phyloP scores from a whole-genome alignment of 1,284 basidiomycete genomes.

The Meira miltonrushii region DNA sequence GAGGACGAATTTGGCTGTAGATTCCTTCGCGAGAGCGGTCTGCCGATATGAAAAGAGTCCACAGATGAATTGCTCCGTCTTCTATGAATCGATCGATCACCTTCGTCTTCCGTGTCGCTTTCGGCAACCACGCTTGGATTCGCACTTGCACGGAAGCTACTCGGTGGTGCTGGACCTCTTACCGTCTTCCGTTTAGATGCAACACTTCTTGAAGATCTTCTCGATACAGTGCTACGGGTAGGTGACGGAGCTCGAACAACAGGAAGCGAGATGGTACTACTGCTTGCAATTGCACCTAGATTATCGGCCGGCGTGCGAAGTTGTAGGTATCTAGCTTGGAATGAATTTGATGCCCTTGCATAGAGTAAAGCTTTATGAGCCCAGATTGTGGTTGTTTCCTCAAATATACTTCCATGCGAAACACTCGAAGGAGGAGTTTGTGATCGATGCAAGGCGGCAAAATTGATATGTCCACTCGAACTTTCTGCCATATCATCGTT shows the following conservation, averaged over 20 bases:
- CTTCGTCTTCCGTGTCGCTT: constrained; percentile 37
- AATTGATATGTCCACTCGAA: not conserved
- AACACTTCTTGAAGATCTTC: not conserved
- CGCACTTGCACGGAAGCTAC: constrained; percentile 2
- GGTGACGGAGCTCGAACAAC: constrained; percentile 13
- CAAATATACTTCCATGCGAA: not conserved
- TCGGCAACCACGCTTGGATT: constrained; percentile 9
- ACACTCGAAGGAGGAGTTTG: not conserved
- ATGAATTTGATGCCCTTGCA: constrained; percentile 64
- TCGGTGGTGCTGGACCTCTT: constrained; percentile 13
- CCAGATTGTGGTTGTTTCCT: not conserved
- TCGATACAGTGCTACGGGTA: constrained; percentile 5
- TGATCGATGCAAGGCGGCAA: not conserved
- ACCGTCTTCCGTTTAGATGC: not conserved
- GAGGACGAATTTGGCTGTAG: constrained; percentile 1
- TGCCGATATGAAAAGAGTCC: not conserved
- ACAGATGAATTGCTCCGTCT: constrained; percentile 3
- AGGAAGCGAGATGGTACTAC: constrained; percentile 32
- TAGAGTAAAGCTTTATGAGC: constrained; percentile 76
- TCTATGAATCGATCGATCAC: not conserved
- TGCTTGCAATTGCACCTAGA: constrained; percentile 28
- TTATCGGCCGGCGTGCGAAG: constrained; percentile 58
- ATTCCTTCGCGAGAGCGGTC: constrained; percentile 3
- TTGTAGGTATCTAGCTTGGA: constrained; percentile 59
- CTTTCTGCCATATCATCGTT: too few relatives aligned